Evolutionary conservation across 257 asterid species (phyloP).

Genomic region (Capsicum rhomboideum): DNA sequence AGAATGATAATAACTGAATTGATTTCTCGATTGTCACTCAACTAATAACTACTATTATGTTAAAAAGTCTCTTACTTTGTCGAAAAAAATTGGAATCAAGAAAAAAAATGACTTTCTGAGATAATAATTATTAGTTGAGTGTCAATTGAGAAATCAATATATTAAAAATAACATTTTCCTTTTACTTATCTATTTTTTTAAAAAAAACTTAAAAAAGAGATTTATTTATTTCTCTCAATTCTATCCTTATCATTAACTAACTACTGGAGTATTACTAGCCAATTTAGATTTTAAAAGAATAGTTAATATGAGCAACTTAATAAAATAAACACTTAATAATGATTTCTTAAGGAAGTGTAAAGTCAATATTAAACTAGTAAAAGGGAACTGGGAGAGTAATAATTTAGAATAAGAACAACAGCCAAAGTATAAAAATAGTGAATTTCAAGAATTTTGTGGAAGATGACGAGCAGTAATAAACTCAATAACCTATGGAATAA

Average conservation of each 20-base stretch:
- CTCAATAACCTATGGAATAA: neutral
- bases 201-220: no score
- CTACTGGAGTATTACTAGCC: no score
- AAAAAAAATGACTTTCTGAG: neutral
- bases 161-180: no score
- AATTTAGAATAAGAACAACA: neutral
- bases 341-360: neutral
- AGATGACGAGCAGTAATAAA: neutral
- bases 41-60: neutral
- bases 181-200: no score
- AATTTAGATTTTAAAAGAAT: no score
- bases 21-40: neutral
- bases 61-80: fast-evolving
- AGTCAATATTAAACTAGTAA: neutral
- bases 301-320: neutral
- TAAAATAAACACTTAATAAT: no score
- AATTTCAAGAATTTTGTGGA: neutral
- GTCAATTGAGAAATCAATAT: no score
- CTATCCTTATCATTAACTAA: no score
- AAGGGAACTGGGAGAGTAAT: neutral
- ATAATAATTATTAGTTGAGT: no score
- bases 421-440: neutral
- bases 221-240: no score
- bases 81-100: no score
- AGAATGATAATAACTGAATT: neutral